A percentile compares a stretch with the other conserved stretches of the same genome.
These are phyloP conservation scores for Microbotryum scabiosae DNA, from an alignment of 1,284 basidiomycete genomes.

Conservation along the genomic window DNA sequence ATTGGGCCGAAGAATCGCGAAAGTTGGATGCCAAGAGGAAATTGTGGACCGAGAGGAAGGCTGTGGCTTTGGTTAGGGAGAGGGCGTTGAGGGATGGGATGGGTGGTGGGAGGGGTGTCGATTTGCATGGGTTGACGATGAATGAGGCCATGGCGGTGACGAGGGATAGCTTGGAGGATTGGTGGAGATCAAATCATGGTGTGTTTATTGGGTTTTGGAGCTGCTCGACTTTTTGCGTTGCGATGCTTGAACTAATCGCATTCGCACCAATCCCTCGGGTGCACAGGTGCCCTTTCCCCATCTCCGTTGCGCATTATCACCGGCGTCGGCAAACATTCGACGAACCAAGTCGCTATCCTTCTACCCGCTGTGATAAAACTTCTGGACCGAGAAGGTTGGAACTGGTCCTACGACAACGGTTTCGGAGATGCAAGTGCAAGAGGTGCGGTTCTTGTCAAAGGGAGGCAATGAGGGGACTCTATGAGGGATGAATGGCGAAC, in stretches of 20 bases:
- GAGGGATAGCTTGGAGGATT: slow-evolving; percentile 34
- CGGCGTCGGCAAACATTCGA: slow-evolving; percentile 39
- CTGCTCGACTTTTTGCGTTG: no score
- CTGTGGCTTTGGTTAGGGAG: slow-evolving; percentile 37
- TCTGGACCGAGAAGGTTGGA: slow-evolving; percentile 38
- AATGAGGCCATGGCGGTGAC: slow-evolving; percentile 39
- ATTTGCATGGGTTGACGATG: slow-evolving; percentile 40
- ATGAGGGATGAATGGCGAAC: no score
- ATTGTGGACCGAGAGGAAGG: slow-evolving; percentile 38
- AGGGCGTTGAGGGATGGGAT: slow-evolving; percentile 19
- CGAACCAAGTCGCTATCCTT: slow-evolving; percentile 37
- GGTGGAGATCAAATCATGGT: slow-evolving; percentile 25
- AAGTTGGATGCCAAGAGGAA: slow-evolving; percentile 37
- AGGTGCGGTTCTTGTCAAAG: no score
- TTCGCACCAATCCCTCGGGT: background rate
- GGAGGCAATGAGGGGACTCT: no score
- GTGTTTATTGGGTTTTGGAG: slow-evolving; percentile 8
- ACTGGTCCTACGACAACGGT: slow-evolving; percentile 29
- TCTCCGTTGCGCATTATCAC: slow-evolving; percentile 39
- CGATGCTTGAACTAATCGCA: background rate
- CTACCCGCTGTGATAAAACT: slow-evolving; percentile 38
- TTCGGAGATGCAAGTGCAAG: no score
- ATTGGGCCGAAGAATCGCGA: slow-evolving; percentile 40
- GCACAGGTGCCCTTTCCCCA: background rate
- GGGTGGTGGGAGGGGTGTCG: slow-evolving; percentile 23